Evolutionary conservation across 495 filamentous ascomycete genomes (phyloP).

Genomic region (Trichoderma virens): DNA sequence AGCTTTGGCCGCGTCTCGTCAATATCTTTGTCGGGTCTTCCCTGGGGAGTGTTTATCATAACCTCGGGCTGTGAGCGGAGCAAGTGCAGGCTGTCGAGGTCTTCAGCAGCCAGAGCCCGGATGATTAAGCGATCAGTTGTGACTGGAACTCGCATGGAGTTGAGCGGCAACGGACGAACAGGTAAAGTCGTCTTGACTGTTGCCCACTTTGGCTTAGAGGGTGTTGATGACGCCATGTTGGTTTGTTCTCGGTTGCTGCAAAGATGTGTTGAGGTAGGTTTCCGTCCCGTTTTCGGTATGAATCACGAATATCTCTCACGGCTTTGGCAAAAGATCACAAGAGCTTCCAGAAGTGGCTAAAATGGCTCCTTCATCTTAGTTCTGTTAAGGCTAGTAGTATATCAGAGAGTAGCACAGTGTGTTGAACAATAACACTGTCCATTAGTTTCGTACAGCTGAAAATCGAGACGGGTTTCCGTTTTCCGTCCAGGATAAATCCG

Average conservation of each 20-base stretch:
- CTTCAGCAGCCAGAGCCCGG: slow-evolving; percentile 27
- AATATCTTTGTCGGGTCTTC: slow-evolving; percentile 27
- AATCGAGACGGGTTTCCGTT: no score
- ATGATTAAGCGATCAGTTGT: slow-evolving; percentile 38
- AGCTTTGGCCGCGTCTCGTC: slow-evolving; percentile 27
- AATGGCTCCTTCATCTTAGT: background rate
- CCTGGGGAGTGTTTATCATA: slow-evolving; percentile 34
- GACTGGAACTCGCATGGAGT: slow-evolving; percentile 21
- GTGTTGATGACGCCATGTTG: background rate
- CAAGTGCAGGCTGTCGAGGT: slow-evolving; percentile 28
- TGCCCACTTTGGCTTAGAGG: slow-evolving; percentile 4
- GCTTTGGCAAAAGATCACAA: background rate
- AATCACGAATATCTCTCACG: background rate
- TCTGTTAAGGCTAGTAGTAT: background rate
- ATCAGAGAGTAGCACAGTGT: background rate
- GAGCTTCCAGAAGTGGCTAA: background rate
- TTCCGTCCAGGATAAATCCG: no score
- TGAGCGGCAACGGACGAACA: slow-evolving; percentile 21
- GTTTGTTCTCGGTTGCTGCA: background rate
- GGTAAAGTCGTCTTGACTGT: slow-evolving; percentile 32
- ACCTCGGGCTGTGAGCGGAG: slow-evolving; percentile 44
- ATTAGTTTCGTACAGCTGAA: no score
- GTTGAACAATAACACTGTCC: background rate
- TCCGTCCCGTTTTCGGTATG: background rate
- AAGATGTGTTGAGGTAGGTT: background rate